Conservation (phyloP, 257 asterid species). For the Solanum sejunctum region DNA sequence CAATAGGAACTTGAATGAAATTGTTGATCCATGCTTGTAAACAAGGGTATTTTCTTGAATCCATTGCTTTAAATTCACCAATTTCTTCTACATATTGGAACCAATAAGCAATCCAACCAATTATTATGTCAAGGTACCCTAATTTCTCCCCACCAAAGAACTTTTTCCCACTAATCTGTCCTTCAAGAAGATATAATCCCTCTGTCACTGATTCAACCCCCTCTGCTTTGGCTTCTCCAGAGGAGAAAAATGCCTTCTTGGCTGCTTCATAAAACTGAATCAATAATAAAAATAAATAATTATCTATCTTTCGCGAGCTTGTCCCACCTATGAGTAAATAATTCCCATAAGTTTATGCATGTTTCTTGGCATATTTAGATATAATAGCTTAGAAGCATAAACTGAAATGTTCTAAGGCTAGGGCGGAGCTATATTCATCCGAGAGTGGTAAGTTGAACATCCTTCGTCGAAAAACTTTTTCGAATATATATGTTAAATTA, state of each 20-base stretch:
- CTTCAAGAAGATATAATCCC: not conserved
- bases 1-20: not conserved
- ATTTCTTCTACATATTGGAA: not conserved
- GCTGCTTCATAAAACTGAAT: not conserved
- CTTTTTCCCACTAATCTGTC: not conserved
- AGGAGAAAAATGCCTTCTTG: not conserved
- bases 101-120: slow-evolving; percentile 5
- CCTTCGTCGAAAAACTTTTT: too few relatives aligned
- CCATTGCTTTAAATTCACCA: not conserved
- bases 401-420: not conserved
- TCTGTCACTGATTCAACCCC: not conserved
- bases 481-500: too few relatives aligned
- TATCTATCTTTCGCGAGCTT: not conserved
- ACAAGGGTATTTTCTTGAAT: not conserved
- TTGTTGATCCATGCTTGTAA: slow-evolving; percentile 1
- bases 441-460: too few relatives aligned
- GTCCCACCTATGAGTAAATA: not conserved
- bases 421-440: too few relatives aligned
- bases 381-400: too few relatives aligned
- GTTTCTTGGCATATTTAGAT: too few relatives aligned
- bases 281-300: not conserved
- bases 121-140: slow-evolving; percentile 1
- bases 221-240: not conserved
- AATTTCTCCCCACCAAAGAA: slow-evolving; percentile 1
- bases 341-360: not conserved